Percentiles rank a stretch among this genome's conserved stretches.
These are phyloP conservation scores for Salix caprea DNA, from an alignment of 345 rosid species.

Conservation along the genomic window DNA sequence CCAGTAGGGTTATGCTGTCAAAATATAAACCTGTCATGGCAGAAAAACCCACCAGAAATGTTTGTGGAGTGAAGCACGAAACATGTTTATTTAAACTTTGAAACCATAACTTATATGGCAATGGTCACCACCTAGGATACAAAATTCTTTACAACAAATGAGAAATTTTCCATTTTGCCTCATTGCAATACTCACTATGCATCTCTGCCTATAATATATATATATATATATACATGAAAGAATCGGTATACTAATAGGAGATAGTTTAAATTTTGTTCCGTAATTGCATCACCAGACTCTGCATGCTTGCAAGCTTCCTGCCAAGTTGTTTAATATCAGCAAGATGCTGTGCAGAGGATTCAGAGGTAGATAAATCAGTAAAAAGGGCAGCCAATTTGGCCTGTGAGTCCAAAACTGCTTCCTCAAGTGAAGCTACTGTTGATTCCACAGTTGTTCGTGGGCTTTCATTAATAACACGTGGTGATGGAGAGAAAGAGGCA, in stretches of 20 bases:
- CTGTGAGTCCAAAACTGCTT: conserved; percentile 55
- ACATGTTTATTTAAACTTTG: background rate
- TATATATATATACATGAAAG: conserved; percentile 31
- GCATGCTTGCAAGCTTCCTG: conserved; percentile 64
- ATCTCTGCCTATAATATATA: conserved; percentile 17
- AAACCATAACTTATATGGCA: background rate
- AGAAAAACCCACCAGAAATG: background rate
- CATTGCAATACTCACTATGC: conserved; percentile 12
- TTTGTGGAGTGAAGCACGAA: background rate
- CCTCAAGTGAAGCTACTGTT: conserved; percentile 70
- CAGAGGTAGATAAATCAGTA: conserved; percentile 37
- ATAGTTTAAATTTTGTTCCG: conserved; percentile 48
- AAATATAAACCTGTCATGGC: background rate
- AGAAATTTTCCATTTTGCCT: conserved; percentile 8
- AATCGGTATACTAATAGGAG: conserved; percentile 18
- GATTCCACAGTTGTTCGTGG: conserved; percentile 32
- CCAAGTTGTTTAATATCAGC: conserved; percentile 45
- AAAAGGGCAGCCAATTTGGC: conserved; percentile 56
- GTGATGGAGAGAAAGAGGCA: conserved; percentile 28
- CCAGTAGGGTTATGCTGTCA: background rate
- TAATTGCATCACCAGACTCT: conserved; percentile 52
- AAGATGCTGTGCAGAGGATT: conserved; percentile 33
- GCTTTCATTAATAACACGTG: conserved; percentile 26
- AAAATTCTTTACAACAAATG: conserved; percentile 20
- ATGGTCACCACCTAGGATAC: conserved; percentile 1